These are phyloP conservation scores for Tetracladium maxilliforme DNA, from an alignment of 2,329 filamentous ascomycete species.

Conservation along the genomic window DNA sequence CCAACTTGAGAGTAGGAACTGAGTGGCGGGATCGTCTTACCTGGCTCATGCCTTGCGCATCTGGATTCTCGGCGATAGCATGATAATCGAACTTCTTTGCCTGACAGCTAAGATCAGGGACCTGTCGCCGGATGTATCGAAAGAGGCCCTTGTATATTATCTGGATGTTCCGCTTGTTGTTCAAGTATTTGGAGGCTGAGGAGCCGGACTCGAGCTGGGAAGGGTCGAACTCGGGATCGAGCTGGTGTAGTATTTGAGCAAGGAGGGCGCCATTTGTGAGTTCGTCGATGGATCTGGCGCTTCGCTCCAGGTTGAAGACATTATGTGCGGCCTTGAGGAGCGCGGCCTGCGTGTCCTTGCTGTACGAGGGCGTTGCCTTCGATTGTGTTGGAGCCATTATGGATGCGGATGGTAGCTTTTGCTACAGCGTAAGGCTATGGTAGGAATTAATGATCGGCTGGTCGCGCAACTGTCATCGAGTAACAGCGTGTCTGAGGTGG, in stretches of 20 bases:
- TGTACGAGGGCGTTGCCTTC: slow-evolving; percentile 13
- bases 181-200: slow-evolving; percentile 26
- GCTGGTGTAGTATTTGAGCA: slow-evolving; percentile 13
- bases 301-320: slow-evolving; percentile 16
- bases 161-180: slow-evolving; percentile 35
- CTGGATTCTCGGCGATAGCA: slow-evolving; percentile 39
- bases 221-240: slow-evolving; percentile 41
- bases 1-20: not conserved
- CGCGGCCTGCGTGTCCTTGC: too few species aligned
- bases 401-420: too few species aligned
- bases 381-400: too few species aligned
- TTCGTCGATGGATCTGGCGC: slow-evolving; percentile 27
- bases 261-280: slow-evolving; percentile 12
- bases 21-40: slow-evolving; percentile 14
- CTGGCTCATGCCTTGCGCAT: slow-evolving; percentile 36
- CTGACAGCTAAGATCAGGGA: slow-evolving; percentile 33
- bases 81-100: slow-evolving; percentile 40
- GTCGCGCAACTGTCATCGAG: too few species aligned
- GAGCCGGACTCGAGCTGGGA: slow-evolving; percentile 33
- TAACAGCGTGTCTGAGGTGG: too few species aligned
- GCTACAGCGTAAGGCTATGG: too few species aligned
- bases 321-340: slow-evolving; percentile 17
- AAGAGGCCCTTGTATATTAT: slow-evolving; percentile 37
- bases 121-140: slow-evolving; percentile 37
- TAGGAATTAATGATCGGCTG: too few species aligned